Evolutionary conservation across 2,329 filamentous ascomycete genomes (phyloP).

Genomic region (Sphaerostilbella broomeana): DNA sequence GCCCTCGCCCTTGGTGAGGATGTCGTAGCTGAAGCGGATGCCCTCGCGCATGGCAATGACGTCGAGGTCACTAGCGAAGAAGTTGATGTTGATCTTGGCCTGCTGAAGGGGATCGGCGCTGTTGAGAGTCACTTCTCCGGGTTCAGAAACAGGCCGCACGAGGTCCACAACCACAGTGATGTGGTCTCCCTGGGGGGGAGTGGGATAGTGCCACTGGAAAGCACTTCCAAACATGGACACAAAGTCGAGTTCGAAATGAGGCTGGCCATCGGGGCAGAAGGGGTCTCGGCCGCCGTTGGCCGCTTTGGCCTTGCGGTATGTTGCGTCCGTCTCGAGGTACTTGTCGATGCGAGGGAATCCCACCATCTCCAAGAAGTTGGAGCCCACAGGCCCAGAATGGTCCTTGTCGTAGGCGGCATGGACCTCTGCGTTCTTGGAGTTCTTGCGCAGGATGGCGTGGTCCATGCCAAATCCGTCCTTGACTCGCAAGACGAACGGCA

Average conservation of each 20-base stretch:
- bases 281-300: constrained; percentile 42
- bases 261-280: constrained; percentile 50
- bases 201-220: constrained; percentile 43
- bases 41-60: constrained; percentile 54
- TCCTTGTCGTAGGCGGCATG: constrained; percentile 30
- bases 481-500: constrained; percentile 42
- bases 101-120: constrained; percentile 51
- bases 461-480: constrained; percentile 36
- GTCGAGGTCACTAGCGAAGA: constrained; percentile 48
- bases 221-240: constrained; percentile 48
- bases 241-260: constrained; percentile 58
- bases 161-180: constrained; percentile 50
- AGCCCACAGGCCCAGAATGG: constrained; percentile 34
- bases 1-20: constrained; percentile 50
- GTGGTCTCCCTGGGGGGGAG: constrained; percentile 38
- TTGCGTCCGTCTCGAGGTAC: constrained; percentile 40
- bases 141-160: constrained; percentile 33
- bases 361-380: constrained; percentile 42
- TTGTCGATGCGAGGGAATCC: constrained; percentile 52
- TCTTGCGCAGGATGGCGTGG: constrained; percentile 33
- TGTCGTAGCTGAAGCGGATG: constrained; percentile 48
- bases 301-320: constrained; percentile 38
- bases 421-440: constrained; percentile 28
- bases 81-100: constrained; percentile 55
- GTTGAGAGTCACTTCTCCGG: constrained; percentile 50